A percentile compares a stretch with the other conserved stretches of the same genome.
phyloP scores from a whole-genome alignment of 2,329 filamentous ascomycete species.

The Aschersonia sp. region DNA sequence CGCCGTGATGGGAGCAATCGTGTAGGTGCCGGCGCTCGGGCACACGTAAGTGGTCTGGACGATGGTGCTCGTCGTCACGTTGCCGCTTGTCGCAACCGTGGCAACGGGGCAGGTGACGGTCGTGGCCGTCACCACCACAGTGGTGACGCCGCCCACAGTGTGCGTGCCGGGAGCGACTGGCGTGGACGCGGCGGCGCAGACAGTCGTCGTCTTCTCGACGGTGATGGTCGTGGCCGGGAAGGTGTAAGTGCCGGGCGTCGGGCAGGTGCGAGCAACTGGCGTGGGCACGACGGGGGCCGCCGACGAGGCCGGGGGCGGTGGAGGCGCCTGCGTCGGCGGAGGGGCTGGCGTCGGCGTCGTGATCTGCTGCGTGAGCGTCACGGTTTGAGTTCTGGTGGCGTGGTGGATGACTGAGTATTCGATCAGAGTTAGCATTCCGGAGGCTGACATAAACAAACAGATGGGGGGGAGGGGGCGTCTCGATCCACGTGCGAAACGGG shows the following conservation, averaged over 20 bases:
- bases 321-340: not conserved
- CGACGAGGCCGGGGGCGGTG: slow-evolving; percentile 7
- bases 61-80: slow-evolving; percentile 50
- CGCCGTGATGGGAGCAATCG: slow-evolving; percentile 54
- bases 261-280: slow-evolving; percentile 36
- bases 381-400: too few species aligned
- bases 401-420: too few species aligned
- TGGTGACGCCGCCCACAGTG: slow-evolving; percentile 60
- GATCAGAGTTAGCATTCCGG: too few species aligned
- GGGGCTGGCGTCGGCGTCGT: not conserved
- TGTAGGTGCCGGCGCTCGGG: slow-evolving; percentile 62
- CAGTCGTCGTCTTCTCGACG: slow-evolving; percentile 51
- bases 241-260: slow-evolving; percentile 59
- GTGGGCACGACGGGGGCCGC: slow-evolving; percentile 31
- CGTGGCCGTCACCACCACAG: slow-evolving; percentile 49
- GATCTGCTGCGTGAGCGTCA: not conserved
- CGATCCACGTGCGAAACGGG: too few species aligned
- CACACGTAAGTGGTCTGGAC: slow-evolving; percentile 58
- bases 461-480: too few species aligned
- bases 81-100: slow-evolving; percentile 41
- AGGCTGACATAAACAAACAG: too few species aligned
- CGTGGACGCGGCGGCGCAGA: slow-evolving; percentile 48
- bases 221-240: slow-evolving; percentile 59
- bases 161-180: slow-evolving; percentile 47
- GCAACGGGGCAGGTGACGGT: slow-evolving; percentile 58